Evolutionary conservation across 768 basidiomycete genomes (phyloP), one percentile per base, ranked within the genome.

Genomic region (Cystobasidiopsis lactophilus): DNA sequence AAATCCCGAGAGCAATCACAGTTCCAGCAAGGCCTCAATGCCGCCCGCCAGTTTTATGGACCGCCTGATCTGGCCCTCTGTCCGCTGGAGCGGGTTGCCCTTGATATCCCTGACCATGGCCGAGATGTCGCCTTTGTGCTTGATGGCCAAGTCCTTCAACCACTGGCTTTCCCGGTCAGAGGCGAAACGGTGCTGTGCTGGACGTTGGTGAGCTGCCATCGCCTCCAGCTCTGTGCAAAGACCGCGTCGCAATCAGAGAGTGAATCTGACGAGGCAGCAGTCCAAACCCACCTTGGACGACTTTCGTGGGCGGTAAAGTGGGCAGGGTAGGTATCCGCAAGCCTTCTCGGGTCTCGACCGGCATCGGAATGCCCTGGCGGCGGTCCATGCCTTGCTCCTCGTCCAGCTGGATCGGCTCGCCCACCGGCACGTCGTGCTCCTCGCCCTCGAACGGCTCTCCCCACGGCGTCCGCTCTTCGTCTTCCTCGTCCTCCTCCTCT

Each of bases 81-180:
- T 93, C 63, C 79, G 75, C 69, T 96, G 91, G 66, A 78, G 79
- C 16, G 74, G 68, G 65, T 96, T 95, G 54, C 81, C 65, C 66
- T 72, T 79, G 54, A 77, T 69, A 68, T 96, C 89, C 59, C 72
- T 70, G 11, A 77, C 76, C 88, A 93, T 95, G 46, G 67, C 70
- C 27, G 75, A 73, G 23, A 79, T 68, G 68, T 95, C 79, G 29
- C 71, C 68, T 1, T 79, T 82, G 67, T 95, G 71, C 65, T 74
- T 79, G 39, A 66, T 66, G 13, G 83, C 75, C 27, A 96, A 72
- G 40, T 73, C 68, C 53, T 69, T 65, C 40, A 96, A 70, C 68
- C 80, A 82, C 41, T 66, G 68, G 52, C 71, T 65, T 67, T 95
- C 86, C 2, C 79, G 78, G 11, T 66, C 63, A 10, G 85, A 85